A percentile compares a stretch with the other conserved stretches of the same genome.
phyloP scores from a whole-genome alignment of 108 stramenopile species.

The Cyclotella choctawhatcheeana region DNA sequence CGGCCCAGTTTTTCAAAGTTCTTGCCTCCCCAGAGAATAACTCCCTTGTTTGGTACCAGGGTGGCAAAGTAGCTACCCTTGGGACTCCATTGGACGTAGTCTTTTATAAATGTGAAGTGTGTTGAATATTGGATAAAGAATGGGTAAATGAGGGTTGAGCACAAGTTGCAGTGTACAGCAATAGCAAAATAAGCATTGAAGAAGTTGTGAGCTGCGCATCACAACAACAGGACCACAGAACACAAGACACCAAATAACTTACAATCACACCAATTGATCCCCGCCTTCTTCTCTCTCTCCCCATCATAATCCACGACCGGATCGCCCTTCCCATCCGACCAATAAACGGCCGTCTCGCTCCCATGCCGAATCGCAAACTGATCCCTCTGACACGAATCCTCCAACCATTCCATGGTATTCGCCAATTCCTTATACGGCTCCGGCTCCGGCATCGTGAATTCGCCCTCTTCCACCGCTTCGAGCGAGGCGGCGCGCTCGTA shows the following conservation, averaged over 20 bases:
- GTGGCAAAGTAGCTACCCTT: conserved; percentile 94
- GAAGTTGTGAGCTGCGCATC: no score
- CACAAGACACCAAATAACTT: background rate
- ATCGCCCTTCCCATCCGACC: conserved; percentile 84
- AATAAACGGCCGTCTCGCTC: conserved; percentile 90
- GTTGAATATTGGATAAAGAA: no score
- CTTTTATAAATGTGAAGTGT: no score
- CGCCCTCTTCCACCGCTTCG: conserved; percentile 52
- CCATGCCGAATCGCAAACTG: conserved; percentile 93
- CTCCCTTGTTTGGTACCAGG: conserved; percentile 88
- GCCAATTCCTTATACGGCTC: conserved; percentile 86
- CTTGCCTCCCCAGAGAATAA: conserved; percentile 94
- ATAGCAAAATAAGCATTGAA: background rate
- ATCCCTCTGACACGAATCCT: conserved; percentile 92
- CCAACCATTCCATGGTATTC: conserved; percentile 90
- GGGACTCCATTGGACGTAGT: conserved; percentile 94
- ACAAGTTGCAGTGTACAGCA: background rate
- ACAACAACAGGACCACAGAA: background rate
- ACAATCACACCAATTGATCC: conserved; percentile 91
- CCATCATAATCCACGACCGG: conserved; percentile 95
- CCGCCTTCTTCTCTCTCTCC: conserved; percentile 94
- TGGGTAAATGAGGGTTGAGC: background rate
- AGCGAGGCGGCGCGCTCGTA: conserved; percentile 79
- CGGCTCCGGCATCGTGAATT: conserved; percentile 80
- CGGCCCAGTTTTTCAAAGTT: conserved; percentile 90